Conservation (phyloP, 2,329 filamentous ascomycete species). For the Penicillium sp. region DNA sequence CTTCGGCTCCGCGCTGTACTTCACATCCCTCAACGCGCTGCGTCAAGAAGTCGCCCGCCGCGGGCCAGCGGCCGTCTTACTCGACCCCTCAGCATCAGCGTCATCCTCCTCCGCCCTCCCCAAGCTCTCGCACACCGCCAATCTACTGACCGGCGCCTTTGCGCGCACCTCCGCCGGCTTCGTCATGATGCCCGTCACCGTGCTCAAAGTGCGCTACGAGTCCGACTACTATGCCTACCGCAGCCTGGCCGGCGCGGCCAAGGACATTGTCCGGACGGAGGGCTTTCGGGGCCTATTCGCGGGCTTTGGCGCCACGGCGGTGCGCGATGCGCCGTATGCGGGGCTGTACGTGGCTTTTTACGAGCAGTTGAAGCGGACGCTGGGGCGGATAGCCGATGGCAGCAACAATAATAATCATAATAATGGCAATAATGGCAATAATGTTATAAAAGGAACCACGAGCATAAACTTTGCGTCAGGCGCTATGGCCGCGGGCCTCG, state of each 20-base stretch:
- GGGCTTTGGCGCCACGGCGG: constrained; percentile 88
- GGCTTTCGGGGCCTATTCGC: constrained; percentile 84
- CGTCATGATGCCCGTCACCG: constrained; percentile 89
- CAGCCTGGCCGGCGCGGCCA: constrained; percentile 67
- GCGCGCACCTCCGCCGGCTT: constrained; percentile 85
- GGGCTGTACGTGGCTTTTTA: constrained; percentile 94
- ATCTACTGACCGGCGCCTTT: constrained; percentile 77
- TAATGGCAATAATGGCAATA: background rate
- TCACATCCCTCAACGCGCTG: constrained; percentile 78
- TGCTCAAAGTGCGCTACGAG: constrained; percentile 96
- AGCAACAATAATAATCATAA: background rate
- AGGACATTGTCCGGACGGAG: constrained; percentile 68
- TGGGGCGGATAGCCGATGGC: constrained; percentile 23
- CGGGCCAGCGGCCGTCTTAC: constrained; percentile 34
- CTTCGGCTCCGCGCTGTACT: constrained; percentile 90
- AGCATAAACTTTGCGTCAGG: constrained; percentile 84
- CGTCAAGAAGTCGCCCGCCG: constrained; percentile 60
- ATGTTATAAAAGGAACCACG: constrained; percentile 19
- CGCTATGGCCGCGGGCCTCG: constrained; percentile 72
- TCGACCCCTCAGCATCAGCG: constrained; percentile 22
- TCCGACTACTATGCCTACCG: constrained; percentile 79
- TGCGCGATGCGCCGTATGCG: constrained; percentile 93
- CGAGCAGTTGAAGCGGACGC: constrained; percentile 53
- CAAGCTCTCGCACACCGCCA: constrained; percentile 76
- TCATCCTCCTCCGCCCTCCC: constrained; percentile 67